Evolutionary conservation across 1,139 yeast genomes (phyloP).

Genomic region (Maudiozyma humilis): DNA sequence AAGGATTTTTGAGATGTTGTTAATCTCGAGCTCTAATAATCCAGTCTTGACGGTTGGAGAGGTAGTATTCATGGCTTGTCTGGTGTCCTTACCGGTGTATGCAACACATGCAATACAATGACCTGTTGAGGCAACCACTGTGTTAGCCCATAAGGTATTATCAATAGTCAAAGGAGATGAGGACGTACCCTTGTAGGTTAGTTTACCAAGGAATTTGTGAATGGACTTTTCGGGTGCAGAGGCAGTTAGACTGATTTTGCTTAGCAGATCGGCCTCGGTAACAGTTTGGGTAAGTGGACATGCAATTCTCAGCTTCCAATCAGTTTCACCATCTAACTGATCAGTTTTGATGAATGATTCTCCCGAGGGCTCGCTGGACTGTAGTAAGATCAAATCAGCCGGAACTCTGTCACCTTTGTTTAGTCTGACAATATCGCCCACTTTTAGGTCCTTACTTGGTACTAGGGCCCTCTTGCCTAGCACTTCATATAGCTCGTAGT

Average conservation of each 20-base stretch:
- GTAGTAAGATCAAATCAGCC: conserved; percentile 81
- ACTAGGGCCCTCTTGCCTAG: conserved; percentile 43
- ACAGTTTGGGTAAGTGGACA: conserved; percentile 60
- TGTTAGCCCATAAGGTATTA: conserved; percentile 96
- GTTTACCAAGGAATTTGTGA: conserved; percentile 69
- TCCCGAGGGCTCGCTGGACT: conserved; percentile 74
- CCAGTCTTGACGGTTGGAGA: conserved; percentile 87
- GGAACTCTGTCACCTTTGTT: conserved; percentile 84
- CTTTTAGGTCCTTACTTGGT: conserved; percentile 60
- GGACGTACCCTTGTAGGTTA: conserved; percentile 47
- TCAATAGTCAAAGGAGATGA: conserved; percentile 66
- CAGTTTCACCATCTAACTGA: conserved; percentile 97
- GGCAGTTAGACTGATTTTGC: conserved; percentile 51
- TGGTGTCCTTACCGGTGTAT: conserved; percentile 87
- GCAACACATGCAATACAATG: conserved; percentile 79
- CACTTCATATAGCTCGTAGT: conserved; percentile 72
- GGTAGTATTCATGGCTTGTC: conserved; percentile 91
- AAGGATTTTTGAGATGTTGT: conserved; percentile 74
- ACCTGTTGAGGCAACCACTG: conserved; percentile 84
- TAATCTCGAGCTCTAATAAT: conserved; percentile 81
- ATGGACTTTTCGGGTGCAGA: conserved; percentile 78
- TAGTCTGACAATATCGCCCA: conserved; percentile 78
- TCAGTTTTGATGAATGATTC: conserved; percentile 94
- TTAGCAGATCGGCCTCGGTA: conserved; percentile 38
- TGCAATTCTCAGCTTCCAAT: conserved; percentile 89